Percentiles rank a stretch among this genome's conserved stretches.
Evolutionary conservation across 2,329 filamentous ascomycete species (phyloP).

Genomic region (Fusarium secorum): DNA sequence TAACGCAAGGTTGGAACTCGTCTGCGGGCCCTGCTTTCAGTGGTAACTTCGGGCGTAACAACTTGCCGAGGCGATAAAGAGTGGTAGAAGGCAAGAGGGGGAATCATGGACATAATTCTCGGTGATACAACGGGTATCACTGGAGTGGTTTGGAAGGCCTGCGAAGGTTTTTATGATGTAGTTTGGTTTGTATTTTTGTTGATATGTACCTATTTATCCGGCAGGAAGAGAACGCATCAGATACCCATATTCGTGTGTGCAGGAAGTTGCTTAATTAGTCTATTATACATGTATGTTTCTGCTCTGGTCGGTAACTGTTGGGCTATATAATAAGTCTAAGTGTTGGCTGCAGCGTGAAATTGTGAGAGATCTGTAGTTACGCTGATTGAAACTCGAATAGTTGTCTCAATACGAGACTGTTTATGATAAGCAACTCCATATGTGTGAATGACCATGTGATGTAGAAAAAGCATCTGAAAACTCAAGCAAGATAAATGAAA

Average conservation of each 20-base stretch:
- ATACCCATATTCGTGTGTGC: slow-evolving; percentile 41
- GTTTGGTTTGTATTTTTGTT: slow-evolving; percentile 29
- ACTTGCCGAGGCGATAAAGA: slow-evolving; percentile 56
- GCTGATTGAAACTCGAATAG: too few relatives aligned
- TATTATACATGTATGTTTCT: slow-evolving; percentile 7
- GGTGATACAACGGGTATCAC: neutral
- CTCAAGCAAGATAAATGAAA: neutral
- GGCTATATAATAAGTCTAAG: slow-evolving; percentile 2
- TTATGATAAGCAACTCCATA: neutral
- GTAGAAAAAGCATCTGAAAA: neutral
- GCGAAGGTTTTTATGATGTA: slow-evolving; percentile 1
- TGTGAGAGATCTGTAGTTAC: neutral
- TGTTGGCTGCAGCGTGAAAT: neutral
- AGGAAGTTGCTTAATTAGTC: slow-evolving; percentile 33
- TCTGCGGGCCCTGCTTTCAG: slow-evolving; percentile 43
- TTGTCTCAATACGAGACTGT: neutral
- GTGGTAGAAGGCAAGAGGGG: slow-evolving; percentile 5
- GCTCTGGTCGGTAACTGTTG: neutral
- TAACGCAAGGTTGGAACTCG: slow-evolving; percentile 65
- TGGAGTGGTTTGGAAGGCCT: neutral
- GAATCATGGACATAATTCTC: neutral
- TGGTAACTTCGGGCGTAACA: slow-evolving; percentile 56
- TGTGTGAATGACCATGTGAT: neutral
- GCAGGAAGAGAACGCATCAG: slow-evolving; percentile 41
- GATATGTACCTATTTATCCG: slow-evolving; percentile 29